Base-by-base conservation (phyloP, 2,329 filamentous ascomycete genomes). In the Cercospora berteroae region DNA sequence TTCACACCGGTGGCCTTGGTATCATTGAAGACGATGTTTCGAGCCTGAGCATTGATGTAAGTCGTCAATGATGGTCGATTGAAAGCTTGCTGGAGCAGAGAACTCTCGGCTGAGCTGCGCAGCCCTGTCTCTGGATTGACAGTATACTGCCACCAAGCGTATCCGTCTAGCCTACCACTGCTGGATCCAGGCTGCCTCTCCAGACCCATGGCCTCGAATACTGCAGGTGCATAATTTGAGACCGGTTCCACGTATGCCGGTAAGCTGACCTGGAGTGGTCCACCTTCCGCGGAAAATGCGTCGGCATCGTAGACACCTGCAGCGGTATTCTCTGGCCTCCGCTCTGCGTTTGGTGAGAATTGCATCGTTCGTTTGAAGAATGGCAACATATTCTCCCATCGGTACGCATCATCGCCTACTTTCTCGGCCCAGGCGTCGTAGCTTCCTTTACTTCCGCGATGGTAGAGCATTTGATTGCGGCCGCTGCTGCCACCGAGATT, bases 401-500 rank as follows among this genome's bases (percentile, higher is more conserved):
- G 78, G 87, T 88, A 90, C 0, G 85, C 85, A 1, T 77, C 70
- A 71, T 90, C 88, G 2, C 87, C 87, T 1, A 88, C 90, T 23
- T 89, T 73, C 16, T 78, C 77, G 2, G 83, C 84, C 77, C 78
- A 80, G 36, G 52, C 66, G 58, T 78, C 70, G 68, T 79, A 74
- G 13, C 73, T 72, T 10, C 72, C 78, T 12, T 68, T 67, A 4
- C 77, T 77, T 1, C 74, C 71, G 13, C 77, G 70, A 33, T 75
- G 73, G 39, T 73, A 75, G 55, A 71, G 69, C 71, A 74, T 73
- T 60, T 73, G 69, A 33, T 74, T 74, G 5, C 70, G 67, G 6
- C 69, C 74, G 18, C 71, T 74, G 50, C 68, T 73, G 23, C 75
- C 75, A 33, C 74, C 75, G 3, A 77, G 57, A 36, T 59, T 68